These are phyloP conservation scores for Neocucurbitaria cava DNA, from an alignment of 2,329 filamentous ascomycete species.

Conservation along the genomic window DNA sequence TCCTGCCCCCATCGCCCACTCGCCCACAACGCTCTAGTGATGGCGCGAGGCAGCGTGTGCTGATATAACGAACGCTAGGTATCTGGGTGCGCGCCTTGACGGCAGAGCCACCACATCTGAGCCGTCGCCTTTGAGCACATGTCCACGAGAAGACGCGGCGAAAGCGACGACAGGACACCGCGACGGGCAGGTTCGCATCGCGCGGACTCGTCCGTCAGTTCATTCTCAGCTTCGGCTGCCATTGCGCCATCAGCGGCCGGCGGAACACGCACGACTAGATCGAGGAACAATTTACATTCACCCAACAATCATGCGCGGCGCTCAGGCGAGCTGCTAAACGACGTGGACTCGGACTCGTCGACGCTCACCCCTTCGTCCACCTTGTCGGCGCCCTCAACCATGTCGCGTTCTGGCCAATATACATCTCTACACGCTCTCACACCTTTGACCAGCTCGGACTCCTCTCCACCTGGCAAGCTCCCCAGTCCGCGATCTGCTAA, in stretches of 20 bases:
- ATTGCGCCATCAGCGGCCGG: constrained; percentile 19
- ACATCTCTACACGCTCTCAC: constrained; percentile 64
- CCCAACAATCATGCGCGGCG: constrained; percentile 41
- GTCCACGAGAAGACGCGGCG: constrained; percentile 55
- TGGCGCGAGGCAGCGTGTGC: constrained; percentile 31
- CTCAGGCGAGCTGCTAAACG: constrained; percentile 70
- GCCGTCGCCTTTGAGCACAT: constrained; percentile 71
- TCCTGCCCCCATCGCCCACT: constrained; percentile 12
- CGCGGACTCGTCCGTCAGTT: constrained; percentile 30
- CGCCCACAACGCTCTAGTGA: constrained; percentile 30
- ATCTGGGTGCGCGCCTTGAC: constrained; percentile 80
- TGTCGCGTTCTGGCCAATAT: constrained; percentile 63
- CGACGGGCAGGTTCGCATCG: constrained; percentile 36
- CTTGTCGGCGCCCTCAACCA: constrained; percentile 65
- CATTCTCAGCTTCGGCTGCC: constrained; percentile 18
- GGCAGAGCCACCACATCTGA: constrained; percentile 83
- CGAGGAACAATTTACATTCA: constrained; percentile 28
- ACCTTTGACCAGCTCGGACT: constrained; percentile 71
- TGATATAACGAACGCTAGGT: constrained; percentile 49
- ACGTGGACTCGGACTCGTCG: constrained; percentile 75
- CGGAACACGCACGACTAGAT: constrained; percentile 18
- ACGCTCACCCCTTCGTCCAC: constrained; percentile 66
- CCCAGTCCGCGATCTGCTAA: constrained; percentile 60
- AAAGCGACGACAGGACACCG: constrained; percentile 23
- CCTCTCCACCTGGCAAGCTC: constrained; percentile 66